Base-by-base conservation (phyloP, 805 yeast genomes). In the Ogataea degrootiae region DNA sequence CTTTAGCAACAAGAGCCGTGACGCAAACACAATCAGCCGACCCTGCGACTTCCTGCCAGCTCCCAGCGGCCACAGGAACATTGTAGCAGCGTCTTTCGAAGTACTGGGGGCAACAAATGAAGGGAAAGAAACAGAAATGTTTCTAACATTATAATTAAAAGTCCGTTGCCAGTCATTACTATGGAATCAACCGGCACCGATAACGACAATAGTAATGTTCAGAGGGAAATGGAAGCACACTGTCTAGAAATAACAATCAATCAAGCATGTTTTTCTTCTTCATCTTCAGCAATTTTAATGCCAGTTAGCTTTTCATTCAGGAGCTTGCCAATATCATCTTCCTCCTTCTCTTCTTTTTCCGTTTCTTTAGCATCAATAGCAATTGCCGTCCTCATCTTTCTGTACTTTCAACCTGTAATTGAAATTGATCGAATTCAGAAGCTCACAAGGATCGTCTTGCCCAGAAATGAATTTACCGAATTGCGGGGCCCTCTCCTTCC, bases 381-480 rank as follows among this genome's bases (percentile, higher is more conserved):
- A 39, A 43, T 26, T 38, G 11, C 33, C 11, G 39, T 43, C 48
- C 41, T 48, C 50, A 36, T 50, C 49, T 41, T 47, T 50, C 42
- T 43, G 36, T 31, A 17, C 37, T 15, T 33, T 50, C 40, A 43
- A 36, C 31, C 35, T 45, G 26, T 37, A 59, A n/a, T n/a, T n/a
- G 40, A 42, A 48, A 56, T 12, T 45, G 36, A 9, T 55, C 55
- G 37, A 58, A 54, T 31, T 47, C 53, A 1, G 37, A 40, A 23
- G 57, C n/a, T n/a, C n/a, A n/a, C n/a, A n/a, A n/a, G n/a, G 63
- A 45, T 54, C 54, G 22, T 57, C 52, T 35, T 56, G 56, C 4
- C 61, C 62, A 26, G 33, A 37, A 9, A 48, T 31, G n/a, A 58
- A 36, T 14, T 37, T 43, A 6, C 39, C 34, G 9, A 38, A 19